Conservation (phyloP, 257 asterid species). For the Lithospermum erythrorhizon region DNA sequence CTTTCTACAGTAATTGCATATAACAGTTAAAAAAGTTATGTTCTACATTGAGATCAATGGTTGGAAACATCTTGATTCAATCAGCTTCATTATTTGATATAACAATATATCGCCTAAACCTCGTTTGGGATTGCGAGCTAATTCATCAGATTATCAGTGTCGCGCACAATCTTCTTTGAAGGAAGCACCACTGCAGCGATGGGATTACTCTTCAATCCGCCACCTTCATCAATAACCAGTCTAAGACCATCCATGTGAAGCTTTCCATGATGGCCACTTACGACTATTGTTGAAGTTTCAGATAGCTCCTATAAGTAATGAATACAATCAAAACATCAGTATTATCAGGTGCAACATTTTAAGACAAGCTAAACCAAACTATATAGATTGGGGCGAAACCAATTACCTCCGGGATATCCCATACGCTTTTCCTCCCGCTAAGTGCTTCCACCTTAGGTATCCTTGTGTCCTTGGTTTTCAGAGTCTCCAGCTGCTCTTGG, state of each 20-base stretch:
- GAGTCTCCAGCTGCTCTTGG: conserved; percentile 45
- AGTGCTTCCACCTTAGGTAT: conserved; percentile 74
- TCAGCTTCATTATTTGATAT: neutral
- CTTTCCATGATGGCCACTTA: conserved; percentile 83
- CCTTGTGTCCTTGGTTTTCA: conserved; percentile 74
- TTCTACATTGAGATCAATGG: neutral
- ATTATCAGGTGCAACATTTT: neutral
- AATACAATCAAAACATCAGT: neutral
- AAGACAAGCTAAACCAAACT: neutral
- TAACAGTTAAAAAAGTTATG: no score
- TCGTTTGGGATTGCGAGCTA: neutral
- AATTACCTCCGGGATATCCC: conserved; percentile 77
- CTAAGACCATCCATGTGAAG: conserved; percentile 55
- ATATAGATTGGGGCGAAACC: neutral
- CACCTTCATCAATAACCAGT: conserved; percentile 70
- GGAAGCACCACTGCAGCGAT: conserved; percentile 81
- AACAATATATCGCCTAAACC: neutral
- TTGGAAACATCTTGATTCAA: neutral
- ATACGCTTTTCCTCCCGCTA: conserved; percentile 71
- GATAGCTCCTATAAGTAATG: conserved; percentile 38
- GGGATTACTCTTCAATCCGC: conserved; percentile 57
- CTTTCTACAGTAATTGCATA: no score
- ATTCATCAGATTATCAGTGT: conserved; percentile 34
- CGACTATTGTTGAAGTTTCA: conserved; percentile 40
- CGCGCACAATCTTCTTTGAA: conserved; percentile 53